Evolutionary conservation across 106 monocot genomes (phyloP).

Genomic region (Iris macrosiphon): DNA sequence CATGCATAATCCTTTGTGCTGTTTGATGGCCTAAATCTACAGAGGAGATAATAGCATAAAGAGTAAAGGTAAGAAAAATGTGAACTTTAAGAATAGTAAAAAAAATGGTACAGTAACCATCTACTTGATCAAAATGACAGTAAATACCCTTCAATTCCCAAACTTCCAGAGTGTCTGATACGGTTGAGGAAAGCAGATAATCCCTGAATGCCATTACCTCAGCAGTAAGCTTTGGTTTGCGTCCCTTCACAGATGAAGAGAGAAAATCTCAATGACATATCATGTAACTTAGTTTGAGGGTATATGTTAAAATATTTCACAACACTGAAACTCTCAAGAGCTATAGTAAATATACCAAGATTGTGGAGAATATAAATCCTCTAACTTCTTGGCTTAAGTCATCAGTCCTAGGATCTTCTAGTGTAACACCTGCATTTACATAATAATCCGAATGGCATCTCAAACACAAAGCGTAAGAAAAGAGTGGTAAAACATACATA

Average conservation of each 20-base stretch:
- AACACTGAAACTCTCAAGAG: not conserved
- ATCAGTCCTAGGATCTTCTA: conserved; percentile 79
- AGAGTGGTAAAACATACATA: no score
- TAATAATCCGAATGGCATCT: not conserved
- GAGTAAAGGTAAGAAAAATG: no score
- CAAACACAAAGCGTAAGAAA: not conserved
- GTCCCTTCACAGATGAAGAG: conserved; percentile 32
- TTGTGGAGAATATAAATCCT: conserved; percentile 97
- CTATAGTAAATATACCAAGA: conserved; percentile 51
- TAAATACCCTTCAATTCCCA: conserved; percentile 90
- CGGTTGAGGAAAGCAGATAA: conserved; percentile 76
- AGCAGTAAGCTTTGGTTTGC: conserved; percentile 69
- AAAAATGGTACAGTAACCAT: conserved; percentile 1
- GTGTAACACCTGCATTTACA: conserved; percentile 52
- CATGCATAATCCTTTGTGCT: conserved; percentile 87
- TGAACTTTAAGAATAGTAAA: no score
- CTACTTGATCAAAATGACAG: conserved; percentile 1
- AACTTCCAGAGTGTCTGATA: conserved; percentile 89
- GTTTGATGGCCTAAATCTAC: conserved; percentile 96
- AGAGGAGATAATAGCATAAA: not conserved
- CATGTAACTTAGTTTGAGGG: not conserved
- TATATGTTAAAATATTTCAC: no score
- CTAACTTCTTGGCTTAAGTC: conserved; percentile 93
- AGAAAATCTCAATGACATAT: not conserved
- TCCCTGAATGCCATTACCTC: conserved; percentile 91